These are phyloP conservation scores for Alternaria alternata DNA, from an alignment of 2,329 filamentous ascomycete species.

Conservation along the genomic window DNA sequence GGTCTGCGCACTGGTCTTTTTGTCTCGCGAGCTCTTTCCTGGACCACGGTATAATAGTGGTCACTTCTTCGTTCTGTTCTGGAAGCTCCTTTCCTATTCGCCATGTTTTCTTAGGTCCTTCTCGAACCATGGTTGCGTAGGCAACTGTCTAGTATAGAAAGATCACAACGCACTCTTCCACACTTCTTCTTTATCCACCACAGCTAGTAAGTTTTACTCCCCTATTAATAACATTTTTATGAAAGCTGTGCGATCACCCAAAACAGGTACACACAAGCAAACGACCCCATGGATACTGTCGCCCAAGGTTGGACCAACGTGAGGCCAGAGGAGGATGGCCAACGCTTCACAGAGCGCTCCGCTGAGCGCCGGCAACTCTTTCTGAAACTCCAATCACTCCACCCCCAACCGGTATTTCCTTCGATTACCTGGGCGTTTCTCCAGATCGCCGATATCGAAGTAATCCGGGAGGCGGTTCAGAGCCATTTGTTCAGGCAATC, in stretches of 20 bases:
- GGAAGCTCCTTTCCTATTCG: not conserved
- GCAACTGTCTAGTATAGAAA: not conserved
- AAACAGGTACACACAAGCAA: not conserved
- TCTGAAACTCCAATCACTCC: not conserved
- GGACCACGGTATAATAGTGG: not conserved
- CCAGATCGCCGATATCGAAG: constrained; percentile 12
- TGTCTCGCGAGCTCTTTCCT: not conserved
- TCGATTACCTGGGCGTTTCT: constrained; percentile 15
- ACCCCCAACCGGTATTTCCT: not conserved
- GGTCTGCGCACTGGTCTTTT: not conserved
- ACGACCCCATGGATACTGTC: not conserved
- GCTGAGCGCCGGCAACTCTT: too few relatives aligned
- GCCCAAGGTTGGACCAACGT: not conserved
- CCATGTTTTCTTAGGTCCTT: not conserved
- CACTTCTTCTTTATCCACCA: not conserved
- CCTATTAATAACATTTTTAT: not conserved
- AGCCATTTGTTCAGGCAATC: not conserved
- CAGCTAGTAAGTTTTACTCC: not conserved
- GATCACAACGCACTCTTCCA: not conserved
- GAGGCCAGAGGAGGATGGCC: not conserved
- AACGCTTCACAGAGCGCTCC: not conserved
- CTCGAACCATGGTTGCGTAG: not conserved
- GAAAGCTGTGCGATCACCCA: not conserved
- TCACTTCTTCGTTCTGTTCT: not conserved
- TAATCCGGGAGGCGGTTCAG: constrained; percentile 2